phyloP scores from a whole-genome alignment of 805 yeast genomes.

The Starmerella bombi region DNA sequence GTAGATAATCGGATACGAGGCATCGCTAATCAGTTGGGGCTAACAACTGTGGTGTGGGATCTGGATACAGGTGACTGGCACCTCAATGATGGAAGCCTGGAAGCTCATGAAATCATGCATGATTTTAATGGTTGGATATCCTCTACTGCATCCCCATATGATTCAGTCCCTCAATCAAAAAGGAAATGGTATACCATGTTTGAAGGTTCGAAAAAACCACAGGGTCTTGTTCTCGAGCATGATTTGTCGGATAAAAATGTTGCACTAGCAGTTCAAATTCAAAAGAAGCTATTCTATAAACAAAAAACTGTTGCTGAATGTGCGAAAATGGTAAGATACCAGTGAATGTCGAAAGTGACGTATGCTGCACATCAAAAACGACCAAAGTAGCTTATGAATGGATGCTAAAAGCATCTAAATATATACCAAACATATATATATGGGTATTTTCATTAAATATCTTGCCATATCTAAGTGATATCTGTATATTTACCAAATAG shows the following conservation, averaged over 20 bases:
- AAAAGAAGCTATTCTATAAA: background rate
- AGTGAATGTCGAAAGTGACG: too few relatives aligned
- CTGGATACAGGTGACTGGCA: conserved; percentile 88
- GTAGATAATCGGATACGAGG: conserved; percentile 74
- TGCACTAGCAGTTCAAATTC: conserved; percentile 34
- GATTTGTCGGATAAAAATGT: conserved; percentile 61
- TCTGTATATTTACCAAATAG: too few relatives aligned
- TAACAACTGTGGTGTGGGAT: conserved; percentile 85
- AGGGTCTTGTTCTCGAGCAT: conserved; percentile 75
- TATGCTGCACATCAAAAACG: too few relatives aligned
- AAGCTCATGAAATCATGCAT: conserved; percentile 39
- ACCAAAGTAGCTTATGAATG: too few relatives aligned
- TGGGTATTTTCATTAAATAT: too few relatives aligned
- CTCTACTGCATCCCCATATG: background rate
- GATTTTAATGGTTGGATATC: conserved; percentile 45
- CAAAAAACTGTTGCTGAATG: conserved; percentile 19
- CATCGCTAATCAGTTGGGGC: conserved; percentile 70
- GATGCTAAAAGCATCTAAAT: too few relatives aligned
- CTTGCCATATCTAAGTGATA: too few relatives aligned
- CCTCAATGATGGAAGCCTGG: conserved; percentile 39
- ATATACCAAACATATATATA: too few relatives aligned
- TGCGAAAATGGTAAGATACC: background rate
- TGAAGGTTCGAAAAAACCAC: conserved; percentile 12
- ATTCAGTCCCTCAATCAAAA: background rate
- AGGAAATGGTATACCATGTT: background rate